Percentiles rank a stretch among this genome's conserved stretches.
Evolutionary conservation across 2,329 filamentous ascomycete species (phyloP).

Genomic region (Fusarium goolgardi): DNA sequence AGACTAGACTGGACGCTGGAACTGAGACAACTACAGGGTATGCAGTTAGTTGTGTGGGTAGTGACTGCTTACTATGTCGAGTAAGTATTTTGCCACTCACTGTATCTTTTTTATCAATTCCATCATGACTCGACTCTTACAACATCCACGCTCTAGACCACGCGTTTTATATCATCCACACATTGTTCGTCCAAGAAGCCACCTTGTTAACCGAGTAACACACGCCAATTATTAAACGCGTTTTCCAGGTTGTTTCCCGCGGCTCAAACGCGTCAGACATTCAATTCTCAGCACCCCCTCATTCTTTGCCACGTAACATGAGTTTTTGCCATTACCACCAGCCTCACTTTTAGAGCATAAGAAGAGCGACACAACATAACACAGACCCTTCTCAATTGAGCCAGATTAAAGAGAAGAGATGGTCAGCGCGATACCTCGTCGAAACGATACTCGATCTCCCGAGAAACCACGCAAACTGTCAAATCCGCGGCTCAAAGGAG

Average conservation of each 20-base stretch:
- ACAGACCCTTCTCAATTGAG: too few relatives aligned
- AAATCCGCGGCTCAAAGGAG: not conserved
- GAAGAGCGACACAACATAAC: not conserved
- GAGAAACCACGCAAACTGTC: not conserved
- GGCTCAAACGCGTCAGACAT: not conserved
- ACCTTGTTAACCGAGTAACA: constrained; percentile 12
- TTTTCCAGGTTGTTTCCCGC: not conserved
- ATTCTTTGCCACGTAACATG: constrained; percentile 3
- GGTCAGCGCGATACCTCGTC: not conserved
- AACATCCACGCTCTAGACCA: not conserved
- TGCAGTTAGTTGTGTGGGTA: not conserved
- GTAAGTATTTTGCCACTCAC: not conserved
- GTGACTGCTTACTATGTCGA: not conserved
- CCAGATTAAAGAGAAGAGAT: not conserved
- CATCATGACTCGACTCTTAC: constrained; percentile 1
- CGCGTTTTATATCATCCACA: not conserved
- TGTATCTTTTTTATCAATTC: not conserved
- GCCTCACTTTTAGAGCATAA: not conserved
- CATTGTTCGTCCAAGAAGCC: not conserved
- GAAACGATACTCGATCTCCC: not conserved
- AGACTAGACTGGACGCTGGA: too few relatives aligned
- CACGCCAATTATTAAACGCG: constrained; percentile 4
- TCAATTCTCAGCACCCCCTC: not conserved
- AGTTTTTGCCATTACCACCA: not conserved
- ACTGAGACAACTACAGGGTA: not conserved